A percentile compares a stretch with the other conserved stretches of the same genome.
phyloP scores from a whole-genome alignment of 305 asterid genomes.

The Plantago lanceolata region DNA sequence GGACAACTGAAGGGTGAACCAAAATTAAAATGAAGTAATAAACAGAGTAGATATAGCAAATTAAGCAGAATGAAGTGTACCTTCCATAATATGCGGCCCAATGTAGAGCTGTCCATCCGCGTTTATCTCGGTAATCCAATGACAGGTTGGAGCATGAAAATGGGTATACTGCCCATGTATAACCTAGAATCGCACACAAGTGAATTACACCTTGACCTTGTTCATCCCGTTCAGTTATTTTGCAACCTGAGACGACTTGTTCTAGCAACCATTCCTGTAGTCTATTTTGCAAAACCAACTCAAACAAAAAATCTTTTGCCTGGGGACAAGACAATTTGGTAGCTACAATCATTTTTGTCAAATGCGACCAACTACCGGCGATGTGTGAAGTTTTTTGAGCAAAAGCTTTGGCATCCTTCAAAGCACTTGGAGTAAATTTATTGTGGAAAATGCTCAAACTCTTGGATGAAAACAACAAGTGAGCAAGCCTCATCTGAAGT shows the following conservation, averaged over 20 bases:
- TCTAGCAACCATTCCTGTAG: slow-evolving; percentile 82
- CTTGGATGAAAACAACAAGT: slow-evolving; percentile 71
- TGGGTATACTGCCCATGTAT: slow-evolving; percentile 80
- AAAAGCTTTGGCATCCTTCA: slow-evolving; percentile 69
- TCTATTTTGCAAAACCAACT: slow-evolving; percentile 64
- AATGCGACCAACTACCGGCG: slow-evolving; percentile 44
- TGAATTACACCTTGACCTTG: slow-evolving; percentile 94
- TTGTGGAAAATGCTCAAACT: slow-evolving; percentile 46
- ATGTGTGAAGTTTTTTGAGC: slow-evolving; percentile 48
- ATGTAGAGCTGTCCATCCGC: slow-evolving; percentile 96
- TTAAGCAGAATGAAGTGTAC: slow-evolving; percentile 29
- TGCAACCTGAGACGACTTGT: slow-evolving; percentile 59
- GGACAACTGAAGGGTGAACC: neutral
- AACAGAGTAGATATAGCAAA: neutral
- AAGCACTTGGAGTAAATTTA: slow-evolving; percentile 47
- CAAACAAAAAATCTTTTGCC: slow-evolving; percentile 76
- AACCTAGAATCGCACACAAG: slow-evolving; percentile 87
- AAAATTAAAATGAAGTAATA: neutral
- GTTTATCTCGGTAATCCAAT: slow-evolving; percentile 84
- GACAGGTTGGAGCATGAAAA: slow-evolving; percentile 79
- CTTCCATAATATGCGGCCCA: slow-evolving; percentile 97
- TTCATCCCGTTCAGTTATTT: slow-evolving; percentile 66
- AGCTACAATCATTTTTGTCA: slow-evolving; percentile 52
- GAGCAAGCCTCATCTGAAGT: slow-evolving; percentile 76
- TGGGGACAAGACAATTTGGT: slow-evolving; percentile 45